These are phyloP conservation scores for Gelatoporia subvermispora DNA, from an alignment of 768 basidiomycete species.

Conservation along the genomic window DNA sequence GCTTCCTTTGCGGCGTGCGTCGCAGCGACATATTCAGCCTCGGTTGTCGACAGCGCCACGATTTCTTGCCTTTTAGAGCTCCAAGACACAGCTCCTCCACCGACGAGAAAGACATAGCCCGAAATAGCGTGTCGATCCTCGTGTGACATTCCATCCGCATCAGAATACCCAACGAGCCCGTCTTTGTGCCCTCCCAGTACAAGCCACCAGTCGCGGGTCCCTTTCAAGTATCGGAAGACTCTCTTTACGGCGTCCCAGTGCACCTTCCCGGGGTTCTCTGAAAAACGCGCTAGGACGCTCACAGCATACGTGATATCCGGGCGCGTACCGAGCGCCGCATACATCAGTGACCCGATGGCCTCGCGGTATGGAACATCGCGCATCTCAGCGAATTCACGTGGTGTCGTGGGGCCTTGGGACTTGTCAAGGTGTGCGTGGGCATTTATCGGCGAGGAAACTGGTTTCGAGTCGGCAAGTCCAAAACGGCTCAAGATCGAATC, in stretches of 20 bases:
- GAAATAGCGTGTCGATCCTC: too few relatives aligned
- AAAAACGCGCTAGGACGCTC: too few relatives aligned
- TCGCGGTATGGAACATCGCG: constrained; percentile 8
- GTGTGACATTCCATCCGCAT: constrained; percentile 10
- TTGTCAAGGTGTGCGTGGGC: not conserved
- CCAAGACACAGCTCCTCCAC: constrained; percentile 37
- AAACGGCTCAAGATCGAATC: constrained; percentile 7
- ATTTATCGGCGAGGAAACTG: constrained; percentile 3
- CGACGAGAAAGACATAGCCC: constrained; percentile 28
- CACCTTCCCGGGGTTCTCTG: too few relatives aligned
- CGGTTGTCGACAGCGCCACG: constrained; percentile 32
- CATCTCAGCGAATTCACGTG: constrained; percentile 1
- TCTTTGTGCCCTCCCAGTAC: constrained; percentile 8
- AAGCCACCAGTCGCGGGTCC: constrained; percentile 15
- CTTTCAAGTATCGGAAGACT: constrained; percentile 24
- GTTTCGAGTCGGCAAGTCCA: constrained; percentile 1
- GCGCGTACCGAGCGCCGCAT: constrained; percentile 20
- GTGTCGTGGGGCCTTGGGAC: constrained; percentile 4
- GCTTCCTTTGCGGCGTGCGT: too few relatives aligned
- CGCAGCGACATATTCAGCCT: too few relatives aligned
- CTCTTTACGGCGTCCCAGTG: too few relatives aligned
- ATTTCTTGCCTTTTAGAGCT: constrained; percentile 32
- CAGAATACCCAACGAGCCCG: constrained; percentile 6
- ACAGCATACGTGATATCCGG: too few relatives aligned
- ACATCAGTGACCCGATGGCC: constrained; percentile 26